These are phyloP conservation scores for Nothophoma quercina DNA, from an alignment of 2,329 filamentous ascomycete genomes.

Conservation along the genomic window DNA sequence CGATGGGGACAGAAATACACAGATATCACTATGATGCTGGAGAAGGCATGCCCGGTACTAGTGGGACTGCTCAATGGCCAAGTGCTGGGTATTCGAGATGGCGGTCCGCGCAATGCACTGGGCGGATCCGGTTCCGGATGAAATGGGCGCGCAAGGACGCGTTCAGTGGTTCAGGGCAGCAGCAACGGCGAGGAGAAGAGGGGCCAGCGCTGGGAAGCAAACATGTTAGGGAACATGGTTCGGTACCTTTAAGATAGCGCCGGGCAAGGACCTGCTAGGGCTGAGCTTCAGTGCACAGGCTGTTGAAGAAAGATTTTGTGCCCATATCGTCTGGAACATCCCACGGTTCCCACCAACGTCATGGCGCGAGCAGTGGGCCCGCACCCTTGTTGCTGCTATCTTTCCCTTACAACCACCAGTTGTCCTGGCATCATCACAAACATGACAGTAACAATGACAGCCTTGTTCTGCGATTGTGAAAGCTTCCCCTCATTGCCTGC, in stretches of 20 bases:
- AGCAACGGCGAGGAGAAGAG: not conserved
- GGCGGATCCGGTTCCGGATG: conserved; percentile 1
- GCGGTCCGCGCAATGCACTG: not conserved
- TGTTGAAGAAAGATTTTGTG: conserved; percentile 19
- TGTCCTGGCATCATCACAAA: not conserved
- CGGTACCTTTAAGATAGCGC: conserved; percentile 9
- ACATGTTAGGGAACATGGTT: conserved; percentile 1
- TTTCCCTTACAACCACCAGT: not conserved
- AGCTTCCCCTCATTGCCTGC: not conserved
- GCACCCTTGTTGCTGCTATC: not conserved
- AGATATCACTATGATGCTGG: not conserved
- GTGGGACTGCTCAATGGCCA: conserved; percentile 5
- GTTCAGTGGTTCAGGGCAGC: conserved; percentile 4
- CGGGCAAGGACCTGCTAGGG: conserved; percentile 16
- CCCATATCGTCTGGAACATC: conserved; percentile 10
- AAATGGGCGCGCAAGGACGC: not conserved
- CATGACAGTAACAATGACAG: not conserved
- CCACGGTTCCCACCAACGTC: conserved; percentile 13
- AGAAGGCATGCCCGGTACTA: conserved; percentile 9
- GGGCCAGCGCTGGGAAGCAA: not conserved
- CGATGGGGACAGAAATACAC: not conserved
- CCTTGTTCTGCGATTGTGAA: not conserved
- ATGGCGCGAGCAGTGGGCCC: not conserved
- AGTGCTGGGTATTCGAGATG: not conserved
- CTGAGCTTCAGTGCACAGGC: conserved; percentile 15